Base-by-base conservation (phyloP, 768 basidiomycete genomes). In the Psilocybe azurescens region DNA sequence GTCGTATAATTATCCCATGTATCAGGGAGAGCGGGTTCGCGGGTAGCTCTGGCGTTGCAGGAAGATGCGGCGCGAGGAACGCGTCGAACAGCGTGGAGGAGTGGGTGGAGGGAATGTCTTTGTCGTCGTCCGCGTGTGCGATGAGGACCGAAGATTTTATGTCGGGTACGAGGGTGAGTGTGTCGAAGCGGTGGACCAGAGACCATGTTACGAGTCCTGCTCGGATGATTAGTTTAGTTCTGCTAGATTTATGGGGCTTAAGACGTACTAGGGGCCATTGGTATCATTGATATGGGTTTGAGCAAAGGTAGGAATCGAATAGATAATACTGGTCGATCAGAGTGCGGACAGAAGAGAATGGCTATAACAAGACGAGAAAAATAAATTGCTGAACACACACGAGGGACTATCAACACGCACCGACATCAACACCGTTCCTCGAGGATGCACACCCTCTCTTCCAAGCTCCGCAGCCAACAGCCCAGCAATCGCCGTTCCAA, bases 61-160 rank as follows among this genome's bases (percentile, higher is more conserved):
- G 85, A 16, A 91, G 80, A 56, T 84, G 77, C 0, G 85, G 84
- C 3, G 84, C 81, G 13, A 92, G 71, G 59, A 94, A 84, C 0
- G 83, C 77, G 30, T 90, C 81, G 74, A 93, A 93, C 24, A 95
- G 83, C 0, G 78, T 74, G 13, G 81, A 78, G 0, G 93, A 88
- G 70, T 95, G 93, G 0, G 81, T 77, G 65, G 86, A 79, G 0
- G 89, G 88, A 51, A 95, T 93, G 52, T 91, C 88, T 66, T 76
- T 79, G 74, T 95, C 94, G 71, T 94, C 81, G 62, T 81, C 80
- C 77, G 90, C 86, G 72, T 95, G 94, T 0, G 83, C 86, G 64
- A 95, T 82, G 39, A 94, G 77, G 6, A 91, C 81, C 8, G 89
- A 87, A 0, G 85, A 83, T 65, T 86, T 84, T 66, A 93, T 83